Evolutionary conservation across 2,329 filamentous ascomycete genomes (phyloP).

Genomic region (Neonectria ditissima): DNA sequence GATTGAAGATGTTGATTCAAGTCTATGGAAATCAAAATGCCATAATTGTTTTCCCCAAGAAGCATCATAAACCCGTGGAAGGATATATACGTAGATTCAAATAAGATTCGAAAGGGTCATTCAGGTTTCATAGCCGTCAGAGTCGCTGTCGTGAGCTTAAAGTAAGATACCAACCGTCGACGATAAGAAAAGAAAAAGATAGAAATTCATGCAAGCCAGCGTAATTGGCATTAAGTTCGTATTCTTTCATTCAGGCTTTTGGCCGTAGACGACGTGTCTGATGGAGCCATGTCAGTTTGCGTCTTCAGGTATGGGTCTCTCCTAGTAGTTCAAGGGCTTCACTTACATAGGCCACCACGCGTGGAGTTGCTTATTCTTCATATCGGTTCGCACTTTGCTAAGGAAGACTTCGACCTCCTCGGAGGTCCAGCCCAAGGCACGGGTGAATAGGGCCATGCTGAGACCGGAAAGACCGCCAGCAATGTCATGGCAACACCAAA

Average conservation of each 20-base stretch:
- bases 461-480: slow-evolving; percentile 50
- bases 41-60: not conserved
- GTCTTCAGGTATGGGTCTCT: not conserved
- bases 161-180: not conserved
- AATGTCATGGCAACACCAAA: slow-evolving; percentile 50
- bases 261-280: slow-evolving; percentile 43
- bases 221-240: not conserved
- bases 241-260: slow-evolving; percentile 33
- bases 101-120: not conserved
- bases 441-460: slow-evolving; percentile 54
- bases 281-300: rapidly evolving
- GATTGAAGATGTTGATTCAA: not conserved
- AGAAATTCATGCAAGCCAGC: not conserved
- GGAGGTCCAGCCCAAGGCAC: slow-evolving; percentile 50
- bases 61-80: not conserved
- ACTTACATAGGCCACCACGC: slow-evolving; percentile 55
- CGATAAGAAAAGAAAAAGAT: not conserved
- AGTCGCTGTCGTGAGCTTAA: not conserved
- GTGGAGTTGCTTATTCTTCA: slow-evolving; percentile 51
- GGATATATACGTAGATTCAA: not conserved
- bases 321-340: not conserved
- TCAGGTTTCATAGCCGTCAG: not conserved
- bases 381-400: slow-evolving; percentile 48
- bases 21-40: not conserved
- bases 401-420: slow-evolving; percentile 50